These are phyloP conservation scores for Solanum bulbocastanum DNA, from an alignment of 257 asterid species.

Conservation along the genomic window DNA sequence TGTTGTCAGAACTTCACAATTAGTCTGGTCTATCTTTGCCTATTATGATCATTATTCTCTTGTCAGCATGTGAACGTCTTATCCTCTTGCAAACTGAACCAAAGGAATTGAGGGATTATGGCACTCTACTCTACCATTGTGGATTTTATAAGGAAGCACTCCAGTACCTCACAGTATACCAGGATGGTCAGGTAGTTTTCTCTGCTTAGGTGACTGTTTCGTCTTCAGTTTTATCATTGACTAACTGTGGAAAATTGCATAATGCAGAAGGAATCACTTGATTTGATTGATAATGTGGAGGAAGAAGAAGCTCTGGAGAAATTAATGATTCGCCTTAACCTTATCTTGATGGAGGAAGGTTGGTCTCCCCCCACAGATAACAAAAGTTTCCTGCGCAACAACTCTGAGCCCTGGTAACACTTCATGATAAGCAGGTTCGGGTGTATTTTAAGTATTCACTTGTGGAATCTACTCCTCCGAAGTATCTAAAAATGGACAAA, in stretches of 20 bases:
- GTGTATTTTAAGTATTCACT: neutral
- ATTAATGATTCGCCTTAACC: slow-evolving; percentile 49
- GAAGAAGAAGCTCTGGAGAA: slow-evolving; percentile 61
- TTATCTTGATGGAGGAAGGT: slow-evolving; percentile 67
- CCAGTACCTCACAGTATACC: slow-evolving; percentile 43
- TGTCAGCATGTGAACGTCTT: slow-evolving; percentile 79
- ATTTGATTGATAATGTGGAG: slow-evolving; percentile 25
- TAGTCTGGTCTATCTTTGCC: neutral
- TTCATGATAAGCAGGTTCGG: neutral
- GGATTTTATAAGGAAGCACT: slow-evolving; percentile 66
- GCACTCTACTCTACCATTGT: slow-evolving; percentile 68
- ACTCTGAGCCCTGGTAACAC: slow-evolving; percentile 65
- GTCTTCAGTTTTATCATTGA: neutral
- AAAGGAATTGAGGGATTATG: slow-evolving; percentile 62
- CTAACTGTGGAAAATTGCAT: slow-evolving; percentile 7
- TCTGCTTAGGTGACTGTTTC: neutral
- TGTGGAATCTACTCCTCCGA: neutral
- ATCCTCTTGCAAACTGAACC: slow-evolving; percentile 53
- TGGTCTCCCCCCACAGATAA: slow-evolving; percentile 48
- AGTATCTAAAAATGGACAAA: neutral
- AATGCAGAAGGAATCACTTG: slow-evolving; percentile 18
- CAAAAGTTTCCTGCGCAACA: slow-evolving; percentile 38
- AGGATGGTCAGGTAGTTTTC: slow-evolving; percentile 39
- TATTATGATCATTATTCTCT: slow-evolving; percentile 5
- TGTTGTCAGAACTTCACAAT: neutral